Base-by-base conservation (phyloP, 2,329 filamentous ascomycete species). In the Alternaria sp. region DNA sequence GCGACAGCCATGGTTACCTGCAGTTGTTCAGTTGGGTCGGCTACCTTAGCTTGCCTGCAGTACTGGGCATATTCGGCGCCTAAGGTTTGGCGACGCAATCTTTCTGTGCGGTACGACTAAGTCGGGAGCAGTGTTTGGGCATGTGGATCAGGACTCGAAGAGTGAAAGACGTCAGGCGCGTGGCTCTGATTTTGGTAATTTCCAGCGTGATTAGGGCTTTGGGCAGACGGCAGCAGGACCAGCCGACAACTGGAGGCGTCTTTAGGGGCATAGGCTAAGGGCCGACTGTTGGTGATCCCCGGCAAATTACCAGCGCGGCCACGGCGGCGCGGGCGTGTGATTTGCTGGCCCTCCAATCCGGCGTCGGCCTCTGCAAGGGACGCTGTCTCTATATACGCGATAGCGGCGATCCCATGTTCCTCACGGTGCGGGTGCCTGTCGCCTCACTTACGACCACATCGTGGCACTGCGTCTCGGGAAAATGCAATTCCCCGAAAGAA, bases 1-100 rank as follows among this genome's bases (percentile, higher is more conserved):
- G 61, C 61, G 56, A 66, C 58, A 50, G 63, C 69, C 69, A 71
- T 70, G 61, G 58, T 55, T 62, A 62, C 58, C 50, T 40, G 50
- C 58, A 50, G 53, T 51, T 57, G 54, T 52, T 29, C 44, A 50
- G 54, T 40, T 56, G 53, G 56, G 62, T 58, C 56, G 54, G 62
- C 61, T 72, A 70, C 61, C 51, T 63, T 62, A 58, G 64, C 66
- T 60, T 58, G 63, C 56, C 57, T 56, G 62, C 54, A 58, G 56
- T 62, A 52, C 39, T 60, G 64, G 36, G 57, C 68, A 71, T 71
- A 58, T 65, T 62, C 63, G 53, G 39, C 23, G 45, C 23, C 24
- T 34, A 34, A 36, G 52, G 49, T 44, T 42, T 56, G 49, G 49
- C 28, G 41, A 46, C 13, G 44, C 33, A 50, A 24, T 23, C 36